Base-by-base conservation (phyloP, 2,329 filamentous ascomycete species). In the Pseudogymnoascus sp. region DNA sequence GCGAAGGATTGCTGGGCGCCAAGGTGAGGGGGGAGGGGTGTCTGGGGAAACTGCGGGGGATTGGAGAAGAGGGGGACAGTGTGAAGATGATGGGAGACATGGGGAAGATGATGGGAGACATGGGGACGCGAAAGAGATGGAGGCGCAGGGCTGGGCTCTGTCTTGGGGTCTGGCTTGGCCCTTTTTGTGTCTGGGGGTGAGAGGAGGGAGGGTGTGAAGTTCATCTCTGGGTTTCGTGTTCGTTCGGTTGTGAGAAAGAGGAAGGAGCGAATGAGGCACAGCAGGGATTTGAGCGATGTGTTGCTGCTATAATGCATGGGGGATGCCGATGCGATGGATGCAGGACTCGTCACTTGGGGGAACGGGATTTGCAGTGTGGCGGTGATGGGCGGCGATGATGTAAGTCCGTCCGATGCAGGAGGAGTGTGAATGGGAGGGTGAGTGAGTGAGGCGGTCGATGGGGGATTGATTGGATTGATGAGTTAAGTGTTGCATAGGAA, bases 141-240 rank as follows among this genome's bases (percentile, higher is more conserved):
- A 50, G 43, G 43, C 43, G 43, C 43, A 50, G 43, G 43, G 43
- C 43, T 15, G 43, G 43, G 43, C 25, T 50, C 28, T 50, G 22
- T 8, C 35, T 36, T 14, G 35, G 35, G 9, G 35, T 22, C 9
- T 36, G 35, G 14, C 43, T 50, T 22, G 18, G 38, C 12, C 38
- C 22, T 50, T 14, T 22, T 25, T 50, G 22, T 12, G 12, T 14
- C 6, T 28, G 22, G 41, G 41, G 22, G 22, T n/a, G 12, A 9
- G n/a, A 12, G n/a, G 41, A 11, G 12, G 8, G 25, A 47, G 41
- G 41, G 22, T 47, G 41, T 47, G 41, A 15, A 28, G 41, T 47
- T 47, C 12, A 28, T n/a, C n/a, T n/a, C n/a, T n/a, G n/a, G n/a
- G n/a, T n/a, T n/a, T n/a, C n/a, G n/a, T n/a, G n/a, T n/a, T n/a